Conservation (phyloP, 2,329 filamentous ascomycete genomes). For the Nemania sp. region DNA sequence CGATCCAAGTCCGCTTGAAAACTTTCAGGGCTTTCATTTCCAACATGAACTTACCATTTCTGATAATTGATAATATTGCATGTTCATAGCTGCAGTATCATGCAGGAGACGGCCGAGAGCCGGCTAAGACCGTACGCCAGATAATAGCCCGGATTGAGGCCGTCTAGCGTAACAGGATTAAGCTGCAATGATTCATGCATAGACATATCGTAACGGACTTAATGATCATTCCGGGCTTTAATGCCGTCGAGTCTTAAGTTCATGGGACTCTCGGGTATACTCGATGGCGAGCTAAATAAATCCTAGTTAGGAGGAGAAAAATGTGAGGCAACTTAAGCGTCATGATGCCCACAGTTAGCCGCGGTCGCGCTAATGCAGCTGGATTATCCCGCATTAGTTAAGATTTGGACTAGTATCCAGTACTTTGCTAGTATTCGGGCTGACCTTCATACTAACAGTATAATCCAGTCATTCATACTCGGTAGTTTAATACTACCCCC, state of each 20-base stretch:
- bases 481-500: background rate
- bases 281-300: background rate
- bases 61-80: background rate
- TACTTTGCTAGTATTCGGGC: background rate
- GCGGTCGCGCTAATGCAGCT: slow-evolving; percentile 5
- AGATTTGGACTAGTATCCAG: background rate
- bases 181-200: background rate
- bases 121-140: background rate
- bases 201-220: background rate
- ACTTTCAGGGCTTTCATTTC: background rate
- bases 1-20: background rate
- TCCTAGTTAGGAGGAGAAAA: background rate
- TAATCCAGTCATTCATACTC: slow-evolving; percentile 1
- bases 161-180: background rate
- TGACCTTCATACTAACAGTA: background rate
- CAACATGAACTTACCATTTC: background rate
- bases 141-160: background rate
- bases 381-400: slow-evolving; percentile 13
- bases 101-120: background rate
- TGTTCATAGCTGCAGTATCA: background rate
- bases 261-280: background rate
- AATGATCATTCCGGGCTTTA: background rate
- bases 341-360: background rate
- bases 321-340: background rate
- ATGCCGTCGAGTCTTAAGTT: background rate